Base-by-base conservation (phyloP, 305 asterid genomes). In the Ajuga reptans region DNA sequence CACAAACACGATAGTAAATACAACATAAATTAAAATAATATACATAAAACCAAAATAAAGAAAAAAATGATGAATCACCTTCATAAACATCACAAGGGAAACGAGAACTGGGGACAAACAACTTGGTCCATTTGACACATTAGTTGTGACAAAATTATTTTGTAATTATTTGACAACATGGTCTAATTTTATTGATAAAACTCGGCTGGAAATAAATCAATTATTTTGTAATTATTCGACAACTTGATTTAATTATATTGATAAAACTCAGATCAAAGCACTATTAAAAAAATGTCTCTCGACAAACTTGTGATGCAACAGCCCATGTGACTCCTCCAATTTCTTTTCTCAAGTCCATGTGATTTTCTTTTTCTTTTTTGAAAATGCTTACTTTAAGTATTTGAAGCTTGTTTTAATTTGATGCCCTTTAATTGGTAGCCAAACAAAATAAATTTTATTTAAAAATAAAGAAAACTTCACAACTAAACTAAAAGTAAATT, bases 281-380 rank as follows among this genome's bases (percentile, higher is more conserved):
- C 12, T 27, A 33, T 18, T n/a, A 17, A 42, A 8, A 54, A 15
- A 75, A 62, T 29, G 24, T 2, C 27, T 21, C 2, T 21, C 27
- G 1, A 21, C 27, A 21, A 21, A 21, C 27, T 2, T 21, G 2
- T 2, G 27, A 21, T 21, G 27, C 55, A 49, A 54, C 66, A 16
- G 8, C 72, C 78, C 80, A 75, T 72, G 78, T 79, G 78, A 58
- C 74, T 29, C 33, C 61, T 65, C 43, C 65, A 33, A 10, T 34
- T 66, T 10, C 46, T 55, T 54, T 18, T 53, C 9, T 31, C 6
- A 45, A 56, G 52, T 43, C 45, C 74, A 73, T 29, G 74, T 69
- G 72, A 11, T 53, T 42, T 58, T 36, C 45, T 21, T 53, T 42
- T 58, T 36, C 45, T 21, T 21, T 61, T 68, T 68, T 34, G 14